Evolutionary conservation across 2,329 filamentous ascomycete species (phyloP).

Genomic region (Aotearoamyces nothofagi): DNA sequence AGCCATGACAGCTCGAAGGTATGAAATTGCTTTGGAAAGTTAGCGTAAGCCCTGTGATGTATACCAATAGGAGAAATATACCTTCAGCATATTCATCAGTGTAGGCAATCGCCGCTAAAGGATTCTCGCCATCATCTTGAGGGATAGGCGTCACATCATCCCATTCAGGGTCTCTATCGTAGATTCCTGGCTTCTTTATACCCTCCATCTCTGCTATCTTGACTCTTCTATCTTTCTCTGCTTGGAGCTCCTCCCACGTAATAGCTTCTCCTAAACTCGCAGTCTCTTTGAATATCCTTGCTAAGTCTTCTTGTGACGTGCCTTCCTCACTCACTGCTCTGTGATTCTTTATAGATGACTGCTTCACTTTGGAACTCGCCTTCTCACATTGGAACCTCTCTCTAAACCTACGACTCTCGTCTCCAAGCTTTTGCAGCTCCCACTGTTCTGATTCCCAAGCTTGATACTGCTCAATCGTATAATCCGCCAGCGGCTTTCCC

Average conservation of each 20-base stretch:
- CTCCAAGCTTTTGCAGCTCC: constrained; percentile 8
- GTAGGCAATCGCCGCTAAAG: constrained; percentile 88
- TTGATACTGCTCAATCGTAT: constrained; percentile 6
- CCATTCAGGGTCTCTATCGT: constrained; percentile 52
- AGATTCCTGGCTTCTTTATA: constrained; percentile 14
- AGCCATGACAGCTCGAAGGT: constrained; percentile 88
- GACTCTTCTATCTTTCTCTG: constrained; percentile 14
- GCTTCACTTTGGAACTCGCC: constrained; percentile 4
- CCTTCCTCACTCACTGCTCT: constrained; percentile 2
- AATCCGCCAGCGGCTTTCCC: constrained; percentile 11
- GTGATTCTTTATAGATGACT: not conserved
- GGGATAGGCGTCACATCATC: constrained; percentile 72
- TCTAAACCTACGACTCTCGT: constrained; percentile 9
- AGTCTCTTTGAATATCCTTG: no score
- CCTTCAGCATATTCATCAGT: constrained; percentile 74
- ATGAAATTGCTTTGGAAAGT: constrained; percentile 58
- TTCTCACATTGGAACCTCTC: not conserved
- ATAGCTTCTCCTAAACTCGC: not conserved
- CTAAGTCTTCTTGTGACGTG: constrained; percentile 1
- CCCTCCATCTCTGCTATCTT: constrained; percentile 10
- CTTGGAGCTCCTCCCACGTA: constrained; percentile 8
- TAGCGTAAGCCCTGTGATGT: constrained; percentile 2
- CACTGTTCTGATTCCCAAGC: constrained; percentile 8
- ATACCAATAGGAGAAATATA: constrained; percentile 18
- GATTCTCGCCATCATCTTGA: constrained; percentile 67